phyloP scores from a whole-genome alignment of 179 eudicot genomes.

The Silene coronaria region DNA sequence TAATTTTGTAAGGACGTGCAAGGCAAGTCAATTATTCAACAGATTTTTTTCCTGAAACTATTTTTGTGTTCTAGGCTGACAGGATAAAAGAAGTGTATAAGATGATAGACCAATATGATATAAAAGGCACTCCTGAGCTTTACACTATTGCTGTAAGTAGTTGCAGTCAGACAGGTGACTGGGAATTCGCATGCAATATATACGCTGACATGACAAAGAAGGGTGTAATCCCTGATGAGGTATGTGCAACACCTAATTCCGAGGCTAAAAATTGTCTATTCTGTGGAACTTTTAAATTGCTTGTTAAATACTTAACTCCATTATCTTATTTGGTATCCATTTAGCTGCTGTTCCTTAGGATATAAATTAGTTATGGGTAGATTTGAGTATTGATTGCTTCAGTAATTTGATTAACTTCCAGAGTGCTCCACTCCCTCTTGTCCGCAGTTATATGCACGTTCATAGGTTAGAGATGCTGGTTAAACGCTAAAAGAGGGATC shows the following conservation, averaged over 20 bases:
- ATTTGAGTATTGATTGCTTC: background rate
- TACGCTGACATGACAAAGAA: slow-evolving; percentile 76
- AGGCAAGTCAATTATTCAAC: background rate
- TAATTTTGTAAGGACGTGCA: background rate
- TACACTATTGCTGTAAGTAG: slow-evolving; percentile 92
- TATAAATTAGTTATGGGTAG: background rate
- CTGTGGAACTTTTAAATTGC: background rate
- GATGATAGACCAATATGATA: slow-evolving; percentile 62
- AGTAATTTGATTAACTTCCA: background rate
- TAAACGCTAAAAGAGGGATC: too few species aligned
- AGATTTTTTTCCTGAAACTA: background rate
- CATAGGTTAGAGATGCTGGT: too few species aligned
- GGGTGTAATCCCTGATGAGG: slow-evolving; percentile 90
- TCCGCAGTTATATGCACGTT: too few species aligned
- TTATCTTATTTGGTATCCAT: background rate
- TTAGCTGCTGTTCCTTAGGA: background rate
- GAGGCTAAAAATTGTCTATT: background rate
- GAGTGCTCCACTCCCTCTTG: background rate
- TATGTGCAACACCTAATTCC: slow-evolving; percentile 22
- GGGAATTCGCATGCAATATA: slow-evolving; percentile 87
- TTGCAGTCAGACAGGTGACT: slow-evolving; percentile 80
- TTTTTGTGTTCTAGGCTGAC: slow-evolving; percentile 46
- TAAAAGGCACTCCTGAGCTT: slow-evolving; percentile 90
- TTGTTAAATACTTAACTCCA: background rate
- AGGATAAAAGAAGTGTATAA: slow-evolving; percentile 69